Percentiles rank a stretch among this genome's conserved stretches.
phyloP scores from a whole-genome alignment of 306 rosid species.

The Datisca glomerata region DNA sequence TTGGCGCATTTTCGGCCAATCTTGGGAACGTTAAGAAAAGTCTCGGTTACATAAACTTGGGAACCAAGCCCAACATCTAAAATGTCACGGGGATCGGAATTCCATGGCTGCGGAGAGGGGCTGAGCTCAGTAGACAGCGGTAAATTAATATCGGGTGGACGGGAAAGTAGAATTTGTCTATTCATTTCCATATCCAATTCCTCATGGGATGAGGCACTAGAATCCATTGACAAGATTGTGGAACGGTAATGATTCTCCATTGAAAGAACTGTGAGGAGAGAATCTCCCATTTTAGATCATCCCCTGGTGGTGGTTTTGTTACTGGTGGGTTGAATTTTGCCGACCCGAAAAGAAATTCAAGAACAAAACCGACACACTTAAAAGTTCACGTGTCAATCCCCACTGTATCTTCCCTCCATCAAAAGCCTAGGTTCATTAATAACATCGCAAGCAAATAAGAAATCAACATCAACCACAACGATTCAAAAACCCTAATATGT shows the following conservation, averaged over 20 bases:
- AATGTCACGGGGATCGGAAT: constrained; percentile 55
- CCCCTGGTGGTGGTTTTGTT: constrained; percentile 25
- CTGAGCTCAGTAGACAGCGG: constrained; percentile 79
- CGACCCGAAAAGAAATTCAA: constrained; percentile 32
- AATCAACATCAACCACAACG: not conserved
- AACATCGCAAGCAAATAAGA: constrained; percentile 19
- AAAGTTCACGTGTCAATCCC: constrained; percentile 84
- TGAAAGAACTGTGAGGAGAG: constrained; percentile 53
- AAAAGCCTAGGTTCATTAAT: constrained; percentile 78
- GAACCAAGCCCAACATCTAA: constrained; percentile 75
- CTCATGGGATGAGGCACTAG: constrained; percentile 86
- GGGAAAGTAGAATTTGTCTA: constrained; percentile 57
- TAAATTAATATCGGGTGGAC: constrained; percentile 74
- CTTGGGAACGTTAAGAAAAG: constrained; percentile 49
- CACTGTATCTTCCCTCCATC: constrained; percentile 99
- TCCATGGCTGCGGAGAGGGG: constrained; percentile 68
- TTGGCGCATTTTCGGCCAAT: constrained; percentile 66
- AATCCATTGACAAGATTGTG: constrained; percentile 82
- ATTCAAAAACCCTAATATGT: not conserved
- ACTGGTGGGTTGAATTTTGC: constrained; percentile 45
- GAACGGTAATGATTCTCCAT: constrained; percentile 91
- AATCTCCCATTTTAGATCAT: constrained; percentile 66
- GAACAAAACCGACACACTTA: too few species aligned
- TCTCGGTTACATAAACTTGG: constrained; percentile 70
- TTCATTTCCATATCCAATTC: constrained; percentile 83